Percentiles rank a stretch among this genome's conserved stretches.
Evolutionary conservation across 108 stramenopile species (phyloP).

Genomic region (Nitzschia putrida): DNA sequence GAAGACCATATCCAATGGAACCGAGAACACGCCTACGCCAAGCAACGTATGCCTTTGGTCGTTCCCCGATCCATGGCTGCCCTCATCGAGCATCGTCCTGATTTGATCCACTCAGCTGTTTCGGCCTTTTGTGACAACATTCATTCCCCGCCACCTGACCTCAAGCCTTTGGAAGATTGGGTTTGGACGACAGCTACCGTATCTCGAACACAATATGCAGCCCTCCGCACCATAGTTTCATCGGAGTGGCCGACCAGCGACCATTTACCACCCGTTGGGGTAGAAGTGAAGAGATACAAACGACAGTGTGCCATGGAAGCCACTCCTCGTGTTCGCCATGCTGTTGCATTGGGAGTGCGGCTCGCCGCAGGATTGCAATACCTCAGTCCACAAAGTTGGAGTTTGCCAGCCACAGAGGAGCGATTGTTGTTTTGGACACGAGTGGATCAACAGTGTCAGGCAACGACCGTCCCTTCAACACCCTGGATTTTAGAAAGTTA

Average conservation of each 20-base stretch:
- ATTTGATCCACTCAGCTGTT: conserved; percentile 34
- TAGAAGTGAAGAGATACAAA: conserved; percentile 42
- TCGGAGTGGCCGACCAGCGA: conserved; percentile 25
- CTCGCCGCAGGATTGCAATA: conserved; percentile 60
- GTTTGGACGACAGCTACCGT: conserved; percentile 48
- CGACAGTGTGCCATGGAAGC: conserved; percentile 43
- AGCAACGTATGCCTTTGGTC: conserved; percentile 38
- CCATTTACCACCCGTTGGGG: conserved; percentile 19
- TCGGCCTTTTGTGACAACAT: conserved; percentile 37
- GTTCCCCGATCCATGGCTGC: conserved; percentile 36
- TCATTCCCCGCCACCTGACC: not conserved
- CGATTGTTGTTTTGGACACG: conserved; percentile 56
- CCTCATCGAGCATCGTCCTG: conserved; percentile 40
- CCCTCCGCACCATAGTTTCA: conserved; percentile 38
- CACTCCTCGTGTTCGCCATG: conserved; percentile 50
- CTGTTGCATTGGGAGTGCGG: conserved; percentile 64
- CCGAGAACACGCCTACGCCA: conserved; percentile 9
- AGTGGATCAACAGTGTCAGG: conserved; percentile 41
- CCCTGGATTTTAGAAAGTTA: conserved; percentile 39
- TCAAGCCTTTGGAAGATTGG: conserved; percentile 36
- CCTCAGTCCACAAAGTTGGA: conserved; percentile 9
- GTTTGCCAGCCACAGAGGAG: conserved; percentile 32
- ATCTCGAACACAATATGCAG: conserved; percentile 64
- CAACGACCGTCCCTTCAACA: not conserved
- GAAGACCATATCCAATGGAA: conserved; percentile 35